phyloP scores from a whole-genome alignment of 1,284 basidiomycete genomes.

The Malassezia vespertilionis region DNA sequence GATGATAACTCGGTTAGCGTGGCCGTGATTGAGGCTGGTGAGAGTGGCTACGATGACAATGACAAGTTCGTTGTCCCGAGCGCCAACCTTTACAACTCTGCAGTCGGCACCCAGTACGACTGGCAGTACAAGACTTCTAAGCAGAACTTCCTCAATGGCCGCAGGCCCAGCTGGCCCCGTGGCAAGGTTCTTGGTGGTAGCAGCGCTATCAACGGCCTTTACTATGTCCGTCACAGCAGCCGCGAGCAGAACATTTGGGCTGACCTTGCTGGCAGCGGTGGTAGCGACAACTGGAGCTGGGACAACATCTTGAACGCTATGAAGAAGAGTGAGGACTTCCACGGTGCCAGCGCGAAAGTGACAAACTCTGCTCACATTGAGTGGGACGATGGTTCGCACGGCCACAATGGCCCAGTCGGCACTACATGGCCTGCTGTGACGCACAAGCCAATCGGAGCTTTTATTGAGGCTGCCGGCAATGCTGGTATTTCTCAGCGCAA shows the following conservation, averaged over 20 bases:
- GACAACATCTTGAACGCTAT: conserved; percentile 22
- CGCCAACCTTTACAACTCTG: conserved; percentile 23
- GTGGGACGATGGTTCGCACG: conserved; percentile 22
- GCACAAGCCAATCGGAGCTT: conserved; percentile 26
- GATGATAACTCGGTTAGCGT: conserved; percentile 56
- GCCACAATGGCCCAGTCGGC: conserved; percentile 24
- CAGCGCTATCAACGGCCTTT: conserved; percentile 50
- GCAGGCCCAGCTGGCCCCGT: conserved; percentile 34
- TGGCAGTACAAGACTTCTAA: conserved; percentile 28
- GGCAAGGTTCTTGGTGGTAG: conserved; percentile 51
- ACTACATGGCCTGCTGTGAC: conserved; percentile 27
- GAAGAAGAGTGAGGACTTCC: conserved; percentile 29
- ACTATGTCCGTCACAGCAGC: conserved; percentile 41
- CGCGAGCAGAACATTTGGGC: conserved; percentile 29
- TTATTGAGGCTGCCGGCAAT: conserved; percentile 21
- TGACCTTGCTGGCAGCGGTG: conserved; percentile 22
- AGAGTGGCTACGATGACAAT: conserved; percentile 23
- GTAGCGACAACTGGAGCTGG: conserved; percentile 24
- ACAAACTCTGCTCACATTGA: conserved; percentile 14
- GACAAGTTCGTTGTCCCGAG: conserved; percentile 18
- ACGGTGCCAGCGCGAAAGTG: conserved; percentile 15
- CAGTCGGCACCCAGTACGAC: conserved; percentile 24
- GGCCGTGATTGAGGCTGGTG: conserved; percentile 57
- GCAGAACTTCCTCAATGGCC: conserved; percentile 16
- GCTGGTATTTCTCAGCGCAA: conserved; percentile 16